Evolutionary conservation across 768 basidiomycete species (phyloP), one percentile per base, ranked within the genome.

Genomic region (Kwoniella europaea): DNA sequence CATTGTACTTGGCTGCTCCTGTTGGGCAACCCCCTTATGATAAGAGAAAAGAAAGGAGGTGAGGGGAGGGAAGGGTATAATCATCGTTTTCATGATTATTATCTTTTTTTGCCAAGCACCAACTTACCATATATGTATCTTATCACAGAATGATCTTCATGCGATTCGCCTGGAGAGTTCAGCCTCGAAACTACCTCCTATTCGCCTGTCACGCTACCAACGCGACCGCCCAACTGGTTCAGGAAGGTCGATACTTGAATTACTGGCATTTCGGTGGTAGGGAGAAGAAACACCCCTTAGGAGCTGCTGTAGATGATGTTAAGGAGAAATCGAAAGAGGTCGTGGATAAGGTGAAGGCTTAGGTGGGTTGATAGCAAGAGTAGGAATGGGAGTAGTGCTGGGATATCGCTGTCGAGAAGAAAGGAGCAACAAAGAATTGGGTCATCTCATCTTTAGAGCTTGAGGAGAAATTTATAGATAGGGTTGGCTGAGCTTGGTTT

Each of bases 181-280:
- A 94, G 75, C 96, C 96, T 9, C 90, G 96, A 75, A 98, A 98
- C 84, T 97, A 98, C 86, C 88, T 98, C 68, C 87, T 98, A 58
- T 93, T 98, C 85, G 94, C 90, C 3, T 98, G 95, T 82, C 96
- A 99, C 84, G 86, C 88, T 16, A 97, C 94, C 63, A 99, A 99
- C 82, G 89, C 90, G 2, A 87, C 92, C 22, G 92, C 94, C 0
- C 96, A 99, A 83, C 83, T 88, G 6, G 79, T 93, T 41, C 94
- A 99, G 83, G 92, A 91, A 18, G 86, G 86, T 13, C 90, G 96
- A 41, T 99, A 95, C 82, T 82, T 91, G 68, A 91, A 94, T 73
- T 97, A 97, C 82, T 95, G 93, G 92, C 85, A 96, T 81, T 86
- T 89, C 65, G 94, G 94, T 60, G 94, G 94, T 24, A 89, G 90